A percentile compares a stretch with the other conserved stretches of the same genome.
phyloP scores from a whole-genome alignment of 1,284 basidiomycete species.

The Trichosporon faecale region DNA sequence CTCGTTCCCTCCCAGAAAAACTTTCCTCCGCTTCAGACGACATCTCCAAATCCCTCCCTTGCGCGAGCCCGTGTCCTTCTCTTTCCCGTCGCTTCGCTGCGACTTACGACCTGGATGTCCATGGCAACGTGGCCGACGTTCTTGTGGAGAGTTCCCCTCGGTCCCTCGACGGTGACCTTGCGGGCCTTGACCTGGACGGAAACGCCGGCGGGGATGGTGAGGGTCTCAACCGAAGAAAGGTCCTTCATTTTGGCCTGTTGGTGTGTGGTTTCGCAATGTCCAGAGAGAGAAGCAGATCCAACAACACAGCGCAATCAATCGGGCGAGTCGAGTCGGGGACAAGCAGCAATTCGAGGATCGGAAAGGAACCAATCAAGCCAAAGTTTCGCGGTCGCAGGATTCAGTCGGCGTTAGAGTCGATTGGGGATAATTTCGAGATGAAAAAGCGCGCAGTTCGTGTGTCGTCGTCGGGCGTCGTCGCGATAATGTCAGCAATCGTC shows the following conservation, averaged over 20 bases:
- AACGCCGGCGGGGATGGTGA: slow-evolving; percentile 82
- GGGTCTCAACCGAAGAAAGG: slow-evolving; percentile 66
- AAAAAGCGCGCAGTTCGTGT: background rate
- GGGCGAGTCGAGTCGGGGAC: background rate
- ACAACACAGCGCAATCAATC: background rate
- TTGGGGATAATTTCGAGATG: background rate
- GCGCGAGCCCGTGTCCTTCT: background rate
- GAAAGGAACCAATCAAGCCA: slow-evolving; percentile 1
- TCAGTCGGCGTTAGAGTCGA: background rate
- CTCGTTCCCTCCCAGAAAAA: background rate
- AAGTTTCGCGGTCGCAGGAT: background rate
- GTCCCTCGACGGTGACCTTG: slow-evolving; percentile 81
- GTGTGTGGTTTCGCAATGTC: slow-evolving; percentile 2
- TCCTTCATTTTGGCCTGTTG: slow-evolving; percentile 52
- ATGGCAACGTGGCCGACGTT: slow-evolving; percentile 92
- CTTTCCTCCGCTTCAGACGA: background rate
- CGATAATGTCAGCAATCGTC: slow-evolving; percentile 3
- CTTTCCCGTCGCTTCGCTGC: background rate
- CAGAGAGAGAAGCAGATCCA: background rate
- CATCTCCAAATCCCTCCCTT: background rate
- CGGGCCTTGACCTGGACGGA: slow-evolving; percentile 82
- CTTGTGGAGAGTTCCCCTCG: slow-evolving; percentile 84
- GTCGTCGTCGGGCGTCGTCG: background rate
- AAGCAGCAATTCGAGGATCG: background rate
- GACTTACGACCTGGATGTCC: slow-evolving; percentile 81